Evolutionary conservation across 169 alveolate genomes (phyloP).

Genomic region (Eimeria falciformis): DNA sequence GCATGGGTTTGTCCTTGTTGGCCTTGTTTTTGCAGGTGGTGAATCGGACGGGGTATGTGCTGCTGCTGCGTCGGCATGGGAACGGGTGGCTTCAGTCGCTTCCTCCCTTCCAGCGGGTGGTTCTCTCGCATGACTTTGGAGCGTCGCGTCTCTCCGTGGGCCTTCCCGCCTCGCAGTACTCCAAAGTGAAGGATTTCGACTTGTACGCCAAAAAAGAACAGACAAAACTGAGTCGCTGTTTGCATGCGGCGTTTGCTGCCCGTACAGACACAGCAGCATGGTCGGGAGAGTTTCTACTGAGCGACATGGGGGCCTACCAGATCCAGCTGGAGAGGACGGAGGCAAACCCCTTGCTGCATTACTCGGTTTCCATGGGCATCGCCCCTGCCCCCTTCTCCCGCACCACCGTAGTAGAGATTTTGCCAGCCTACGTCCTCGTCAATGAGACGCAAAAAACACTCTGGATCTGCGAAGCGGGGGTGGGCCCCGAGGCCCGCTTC

Average conservation of each 20-base stretch:
- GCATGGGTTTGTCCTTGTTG: too few relatives aligned
- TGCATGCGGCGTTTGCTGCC: conserved; percentile 45
- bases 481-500: conserved; percentile 76
- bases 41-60: conserved; percentile 52
- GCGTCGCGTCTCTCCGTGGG: conserved; percentile 69
- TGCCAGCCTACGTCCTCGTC: conserved; percentile 86
- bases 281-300: conserved; percentile 55
- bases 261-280: conserved; percentile 68
- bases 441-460: conserved; percentile 78
- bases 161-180: conserved; percentile 42
- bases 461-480: conserved; percentile 82
- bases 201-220: conserved; percentile 18
- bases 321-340: conserved; percentile 62
- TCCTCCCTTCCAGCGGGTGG: conserved; percentile 58
- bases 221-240: conserved; percentile 25
- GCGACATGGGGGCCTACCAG: conserved; percentile 58
- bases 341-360: conserved; percentile 84
- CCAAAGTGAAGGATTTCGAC: conserved; percentile 13
- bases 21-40: conserved; percentile 40
- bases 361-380: conserved; percentile 85
- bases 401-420: conserved; percentile 86
- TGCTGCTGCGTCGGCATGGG: conserved; percentile 53
- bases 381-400: conserved; percentile 91
- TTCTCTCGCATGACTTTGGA: conserved; percentile 69
- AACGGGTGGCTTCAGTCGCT: conserved; percentile 64